Percentiles rank a stretch among this genome's conserved stretches.
Evolutionary conservation across 169 alveolate species (phyloP).

Genomic region (Cryptosporidium andersoni): DNA sequence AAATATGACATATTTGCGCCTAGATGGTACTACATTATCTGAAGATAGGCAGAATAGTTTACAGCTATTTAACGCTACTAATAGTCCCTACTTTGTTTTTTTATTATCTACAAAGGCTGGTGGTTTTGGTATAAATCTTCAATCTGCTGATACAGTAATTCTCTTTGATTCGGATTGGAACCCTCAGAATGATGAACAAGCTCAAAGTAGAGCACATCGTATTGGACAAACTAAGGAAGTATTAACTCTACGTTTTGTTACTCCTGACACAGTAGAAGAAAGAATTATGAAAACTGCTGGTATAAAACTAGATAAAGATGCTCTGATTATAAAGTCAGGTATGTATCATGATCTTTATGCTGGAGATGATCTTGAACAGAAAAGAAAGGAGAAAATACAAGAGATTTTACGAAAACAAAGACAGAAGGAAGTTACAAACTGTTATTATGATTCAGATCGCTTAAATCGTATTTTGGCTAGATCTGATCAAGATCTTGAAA

Average conservation of each 20-base stretch:
- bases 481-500: constrained; percentile 53
- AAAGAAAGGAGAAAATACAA: constrained; percentile 66
- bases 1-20: constrained; percentile 83
- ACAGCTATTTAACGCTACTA: constrained; percentile 79
- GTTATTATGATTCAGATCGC: constrained; percentile 67
- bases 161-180: constrained; percentile 97
- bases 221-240: constrained; percentile 94
- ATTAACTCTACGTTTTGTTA: constrained; percentile 88
- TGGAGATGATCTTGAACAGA: constrained; percentile 67
- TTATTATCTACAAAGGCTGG: constrained; percentile 92
- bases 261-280: constrained; percentile 93
- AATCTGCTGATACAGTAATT: constrained; percentile 96
- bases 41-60: constrained; percentile 87
- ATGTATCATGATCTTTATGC: constrained; percentile 74
- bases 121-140: constrained; percentile 93
- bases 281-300: constrained; percentile 91
- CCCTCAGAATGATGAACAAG: constrained; percentile 93
- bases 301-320: constrained; percentile 78
- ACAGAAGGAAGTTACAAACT: constrained; percentile 61
- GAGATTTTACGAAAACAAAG: constrained; percentile 65
- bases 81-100: constrained; percentile 86
- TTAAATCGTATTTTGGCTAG: constrained; percentile 51
- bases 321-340: constrained; percentile 78
- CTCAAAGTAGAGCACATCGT: constrained; percentile 94
- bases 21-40: constrained; percentile 92